phyloP scores from a whole-genome alignment of 768 basidiomycete genomes.

The Cubamyces lactineus region DNA sequence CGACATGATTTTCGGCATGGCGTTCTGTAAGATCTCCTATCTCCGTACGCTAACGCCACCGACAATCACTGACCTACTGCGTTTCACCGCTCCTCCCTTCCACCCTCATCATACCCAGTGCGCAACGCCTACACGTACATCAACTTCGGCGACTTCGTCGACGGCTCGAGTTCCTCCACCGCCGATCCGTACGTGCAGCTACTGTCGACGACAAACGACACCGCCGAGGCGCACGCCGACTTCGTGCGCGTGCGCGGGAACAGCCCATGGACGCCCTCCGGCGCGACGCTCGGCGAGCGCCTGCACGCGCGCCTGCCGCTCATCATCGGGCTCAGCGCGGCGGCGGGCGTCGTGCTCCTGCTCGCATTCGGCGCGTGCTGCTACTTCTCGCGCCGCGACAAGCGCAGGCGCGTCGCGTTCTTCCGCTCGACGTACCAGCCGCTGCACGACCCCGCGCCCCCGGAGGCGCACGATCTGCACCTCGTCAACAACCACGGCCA shows the following conservation, averaged over 20 bases:
- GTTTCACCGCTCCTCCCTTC: not conserved
- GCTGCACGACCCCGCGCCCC: slow-evolving; percentile 37
- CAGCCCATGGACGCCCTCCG: slow-evolving; percentile 18
- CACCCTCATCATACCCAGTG: slow-evolving; percentile 42
- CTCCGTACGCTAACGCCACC: not conserved
- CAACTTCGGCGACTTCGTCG: slow-evolving; percentile 65
- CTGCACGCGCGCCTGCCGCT: slow-evolving; percentile 64
- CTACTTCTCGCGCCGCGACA: slow-evolving; percentile 11
- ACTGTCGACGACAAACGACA: slow-evolving; percentile 55
- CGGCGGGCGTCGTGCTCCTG: slow-evolving; percentile 58
- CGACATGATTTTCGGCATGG: slow-evolving; percentile 75
- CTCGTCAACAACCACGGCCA: slow-evolving; percentile 20
- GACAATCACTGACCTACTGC: not conserved
- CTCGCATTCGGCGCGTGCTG: slow-evolving; percentile 39
- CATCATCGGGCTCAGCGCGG: slow-evolving; percentile 73
- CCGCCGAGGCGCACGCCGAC: slow-evolving; percentile 40
- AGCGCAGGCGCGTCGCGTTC: slow-evolving; percentile 15
- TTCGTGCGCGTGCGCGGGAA: slow-evolving; percentile 37
- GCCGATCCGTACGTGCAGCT: slow-evolving; percentile 65
- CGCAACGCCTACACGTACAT: slow-evolving; percentile 67
- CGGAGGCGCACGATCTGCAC: slow-evolving; percentile 34
- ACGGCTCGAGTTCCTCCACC: slow-evolving; percentile 40
- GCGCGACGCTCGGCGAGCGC: slow-evolving; percentile 47
- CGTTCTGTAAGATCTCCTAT: slow-evolving; percentile 54
- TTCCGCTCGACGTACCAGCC: slow-evolving; percentile 32